Conservation (phyloP, 768 basidiomycete genomes). For the Tulasnella sp. region DNA sequence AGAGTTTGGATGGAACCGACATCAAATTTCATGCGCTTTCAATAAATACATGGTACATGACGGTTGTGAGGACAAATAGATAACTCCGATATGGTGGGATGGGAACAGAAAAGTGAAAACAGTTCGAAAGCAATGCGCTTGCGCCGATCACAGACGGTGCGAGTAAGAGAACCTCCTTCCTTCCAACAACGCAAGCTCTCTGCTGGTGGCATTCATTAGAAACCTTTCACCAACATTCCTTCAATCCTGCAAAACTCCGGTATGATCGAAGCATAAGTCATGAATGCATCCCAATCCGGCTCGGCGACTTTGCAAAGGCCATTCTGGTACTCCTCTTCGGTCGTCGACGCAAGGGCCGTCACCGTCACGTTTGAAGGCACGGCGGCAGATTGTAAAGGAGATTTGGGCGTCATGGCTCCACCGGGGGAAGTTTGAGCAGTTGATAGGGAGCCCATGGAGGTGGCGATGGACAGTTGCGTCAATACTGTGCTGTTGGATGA, state of each 20-base stretch:
- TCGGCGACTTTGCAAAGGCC: conserved; percentile 78
- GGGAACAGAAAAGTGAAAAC: no score
- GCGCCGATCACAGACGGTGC: no score
- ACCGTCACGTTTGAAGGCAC: conserved; percentile 57
- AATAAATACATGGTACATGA: no score
- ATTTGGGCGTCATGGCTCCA: conserved; percentile 34
- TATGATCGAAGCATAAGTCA: conserved; percentile 78
- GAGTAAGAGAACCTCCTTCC: no score
- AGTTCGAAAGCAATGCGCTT: no score
- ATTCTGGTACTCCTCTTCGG: conserved; percentile 62
- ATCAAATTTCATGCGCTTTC: no score
- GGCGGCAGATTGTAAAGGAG: conserved; percentile 33
- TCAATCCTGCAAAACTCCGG: conserved; percentile 78
- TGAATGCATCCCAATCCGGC: conserved; percentile 74
- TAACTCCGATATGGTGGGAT: no score
- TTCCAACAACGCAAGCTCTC: no score
- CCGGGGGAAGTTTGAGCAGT: conserved; percentile 22
- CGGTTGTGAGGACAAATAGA: no score
- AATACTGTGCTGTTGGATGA: conserved; percentile 16
- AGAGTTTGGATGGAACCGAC: no score
- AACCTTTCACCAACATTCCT: conserved; percentile 61
- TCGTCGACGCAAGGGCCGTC: conserved; percentile 55
- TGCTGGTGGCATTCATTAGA: conserved; percentile 26
- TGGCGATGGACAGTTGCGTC: conserved; percentile 12
- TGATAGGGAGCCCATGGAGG: neutral